A percentile compares a stretch with the other conserved stretches of the same genome.
phyloP scores from a whole-genome alignment of 768 basidiomycete species.

The Suillus placidus region DNA sequence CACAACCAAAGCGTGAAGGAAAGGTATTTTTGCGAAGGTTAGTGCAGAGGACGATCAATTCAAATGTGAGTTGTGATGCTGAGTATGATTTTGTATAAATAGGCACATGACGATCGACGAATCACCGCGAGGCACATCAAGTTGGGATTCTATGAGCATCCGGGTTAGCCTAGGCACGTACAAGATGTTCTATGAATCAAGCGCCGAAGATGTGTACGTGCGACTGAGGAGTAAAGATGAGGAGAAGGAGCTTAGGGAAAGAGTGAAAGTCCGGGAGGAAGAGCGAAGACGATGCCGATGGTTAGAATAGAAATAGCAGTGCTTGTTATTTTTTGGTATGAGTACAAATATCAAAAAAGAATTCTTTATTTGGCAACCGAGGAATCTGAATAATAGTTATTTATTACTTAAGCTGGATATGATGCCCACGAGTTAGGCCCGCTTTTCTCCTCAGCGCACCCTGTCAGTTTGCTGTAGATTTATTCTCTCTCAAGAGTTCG shows the following conservation, averaged over 20 bases:
- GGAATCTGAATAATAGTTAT: background rate
- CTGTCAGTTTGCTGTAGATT: background rate
- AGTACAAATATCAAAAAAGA: background rate
- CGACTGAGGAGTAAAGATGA: slow-evolving; percentile 40
- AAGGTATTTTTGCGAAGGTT: slow-evolving; percentile 64
- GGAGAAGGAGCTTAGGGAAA: slow-evolving; percentile 36
- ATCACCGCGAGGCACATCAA: slow-evolving; percentile 13
- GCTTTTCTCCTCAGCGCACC: slow-evolving; percentile 9
- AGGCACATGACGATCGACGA: slow-evolving; percentile 50
- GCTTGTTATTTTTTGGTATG: slow-evolving; percentile 2
- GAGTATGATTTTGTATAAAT: slow-evolving; percentile 44
- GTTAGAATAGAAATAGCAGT: slow-evolving; percentile 13
- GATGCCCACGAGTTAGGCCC: slow-evolving; percentile 16
- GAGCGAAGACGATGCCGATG: slow-evolving; percentile 54
- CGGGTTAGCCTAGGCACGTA: slow-evolving; percentile 63
- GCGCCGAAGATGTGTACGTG: slow-evolving; percentile 59
- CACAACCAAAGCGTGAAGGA: slow-evolving; percentile 39
- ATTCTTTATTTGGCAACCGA: background rate
- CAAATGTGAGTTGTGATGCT: slow-evolving; percentile 23
- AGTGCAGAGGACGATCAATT: slow-evolving; percentile 25
- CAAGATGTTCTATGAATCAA: slow-evolving; percentile 69
- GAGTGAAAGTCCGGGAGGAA: slow-evolving; percentile 52
- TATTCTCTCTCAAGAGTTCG: background rate
- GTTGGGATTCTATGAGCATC: slow-evolving; percentile 39
- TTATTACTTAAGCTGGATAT: slow-evolving; percentile 28